These are phyloP conservation scores for Solanum ahanhuiri DNA, from an alignment of 257 asterid genomes.

Conservation along the genomic window DNA sequence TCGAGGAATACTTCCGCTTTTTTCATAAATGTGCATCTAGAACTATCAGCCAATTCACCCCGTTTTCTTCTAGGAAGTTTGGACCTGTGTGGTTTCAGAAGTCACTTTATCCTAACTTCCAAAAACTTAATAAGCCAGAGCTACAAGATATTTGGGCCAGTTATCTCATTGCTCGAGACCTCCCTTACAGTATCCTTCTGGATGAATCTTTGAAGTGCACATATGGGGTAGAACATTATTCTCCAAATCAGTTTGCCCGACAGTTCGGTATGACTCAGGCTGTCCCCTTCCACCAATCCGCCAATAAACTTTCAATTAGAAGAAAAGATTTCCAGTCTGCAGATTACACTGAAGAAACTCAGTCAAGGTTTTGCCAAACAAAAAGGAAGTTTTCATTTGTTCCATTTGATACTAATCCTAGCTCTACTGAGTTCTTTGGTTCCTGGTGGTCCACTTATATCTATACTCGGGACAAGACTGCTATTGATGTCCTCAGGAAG, in stretches of 20 bases:
- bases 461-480: background rate
- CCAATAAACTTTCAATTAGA: background rate
- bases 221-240: background rate
- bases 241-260: slow-evolving; percentile 5
- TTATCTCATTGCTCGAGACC: background rate
- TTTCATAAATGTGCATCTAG: background rate
- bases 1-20: background rate
- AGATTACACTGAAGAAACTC: background rate
- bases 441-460: slow-evolving; percentile 7
- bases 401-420: background rate
- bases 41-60: background rate
- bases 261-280: slow-evolving; percentile 4
- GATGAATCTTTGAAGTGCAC: background rate
- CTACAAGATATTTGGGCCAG: background rate
- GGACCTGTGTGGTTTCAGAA: background rate
- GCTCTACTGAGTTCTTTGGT: background rate
- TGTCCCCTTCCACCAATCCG: background rate
- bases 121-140: background rate
- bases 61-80: background rate
- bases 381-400: background rate
- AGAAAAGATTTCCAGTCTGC: background rate
- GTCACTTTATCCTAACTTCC: background rate
- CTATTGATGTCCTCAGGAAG: background rate
- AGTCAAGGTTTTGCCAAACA: background rate
- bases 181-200: background rate